Evolutionary conservation across 257 asterid species (phyloP).

Genomic region (Ehretia macrophylla): DNA sequence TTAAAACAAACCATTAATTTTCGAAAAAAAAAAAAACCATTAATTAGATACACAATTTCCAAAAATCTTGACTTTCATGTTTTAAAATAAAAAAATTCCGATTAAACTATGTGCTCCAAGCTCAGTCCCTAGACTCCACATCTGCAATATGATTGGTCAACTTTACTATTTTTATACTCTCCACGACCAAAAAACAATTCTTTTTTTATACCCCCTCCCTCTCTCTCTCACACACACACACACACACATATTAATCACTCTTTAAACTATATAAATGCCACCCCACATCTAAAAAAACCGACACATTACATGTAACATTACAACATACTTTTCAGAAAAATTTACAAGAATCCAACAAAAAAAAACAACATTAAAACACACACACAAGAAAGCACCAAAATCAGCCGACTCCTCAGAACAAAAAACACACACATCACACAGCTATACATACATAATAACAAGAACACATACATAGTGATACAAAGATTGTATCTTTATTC

Average conservation of each 20-base stretch:
- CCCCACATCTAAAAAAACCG: constrained; percentile 9
- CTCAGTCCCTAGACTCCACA: background rate
- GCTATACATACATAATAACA: background rate
- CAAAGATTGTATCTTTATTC: background rate
- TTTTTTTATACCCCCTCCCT: background rate
- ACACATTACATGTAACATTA: background rate
- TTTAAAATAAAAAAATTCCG: no score
- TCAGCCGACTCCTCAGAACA: constrained; percentile 1
- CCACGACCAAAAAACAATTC: no score
- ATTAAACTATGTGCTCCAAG: no score
- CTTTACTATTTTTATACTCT: background rate
- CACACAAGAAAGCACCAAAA: constrained; percentile 11
- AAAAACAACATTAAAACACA: background rate
- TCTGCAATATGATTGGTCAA: background rate
- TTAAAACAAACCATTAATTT: no score
- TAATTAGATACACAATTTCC: no score
- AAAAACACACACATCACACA: background rate
- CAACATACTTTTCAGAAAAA: background rate
- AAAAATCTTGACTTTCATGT: no score
- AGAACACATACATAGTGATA: background rate
- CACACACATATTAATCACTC: background rate
- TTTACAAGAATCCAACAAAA: background rate
- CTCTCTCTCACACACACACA: background rate
- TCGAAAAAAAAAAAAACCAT: no score
- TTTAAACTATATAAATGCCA: constrained; percentile 15